A percentile compares a stretch with the other conserved stretches of the same genome.
Conservation (phyloP, 257 asterid species). For the Solanum chmielewskii region DNA sequence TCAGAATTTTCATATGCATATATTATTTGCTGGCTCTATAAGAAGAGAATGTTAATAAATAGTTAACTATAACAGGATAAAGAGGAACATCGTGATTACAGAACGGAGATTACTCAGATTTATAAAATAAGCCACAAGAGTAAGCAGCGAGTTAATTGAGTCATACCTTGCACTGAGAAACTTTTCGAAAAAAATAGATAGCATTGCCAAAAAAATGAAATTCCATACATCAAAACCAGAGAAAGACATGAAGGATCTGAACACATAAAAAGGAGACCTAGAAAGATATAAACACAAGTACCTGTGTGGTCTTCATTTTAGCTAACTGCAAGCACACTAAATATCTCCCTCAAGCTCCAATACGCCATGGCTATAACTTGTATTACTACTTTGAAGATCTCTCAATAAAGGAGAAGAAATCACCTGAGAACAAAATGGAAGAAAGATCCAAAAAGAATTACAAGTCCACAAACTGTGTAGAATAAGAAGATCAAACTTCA, state of each 20-base stretch:
- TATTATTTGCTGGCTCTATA: neutral
- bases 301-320: slow-evolving; percentile 6
- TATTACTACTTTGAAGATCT: neutral
- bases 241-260: neutral
- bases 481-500: neutral
- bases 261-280: neutral
- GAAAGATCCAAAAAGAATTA: neutral
- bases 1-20: neutral
- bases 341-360: neutral
- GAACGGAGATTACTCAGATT: neutral
- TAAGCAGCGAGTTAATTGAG: neutral
- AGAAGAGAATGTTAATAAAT: neutral
- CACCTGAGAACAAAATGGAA: neutral
- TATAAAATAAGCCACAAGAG: neutral
- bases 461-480: neutral
- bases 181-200: neutral
- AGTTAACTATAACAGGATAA: neutral
- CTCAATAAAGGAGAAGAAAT: neutral
- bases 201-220: neutral
- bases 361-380: neutral
- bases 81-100: neutral
- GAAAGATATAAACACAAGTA: neutral
- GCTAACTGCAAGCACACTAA: slow-evolving; percentile 2
- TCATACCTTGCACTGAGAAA: neutral
- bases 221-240: neutral